Evolutionary conservation across 2,329 filamentous ascomycete genomes (phyloP).

Genomic region (Trichoderma breve): DNA sequence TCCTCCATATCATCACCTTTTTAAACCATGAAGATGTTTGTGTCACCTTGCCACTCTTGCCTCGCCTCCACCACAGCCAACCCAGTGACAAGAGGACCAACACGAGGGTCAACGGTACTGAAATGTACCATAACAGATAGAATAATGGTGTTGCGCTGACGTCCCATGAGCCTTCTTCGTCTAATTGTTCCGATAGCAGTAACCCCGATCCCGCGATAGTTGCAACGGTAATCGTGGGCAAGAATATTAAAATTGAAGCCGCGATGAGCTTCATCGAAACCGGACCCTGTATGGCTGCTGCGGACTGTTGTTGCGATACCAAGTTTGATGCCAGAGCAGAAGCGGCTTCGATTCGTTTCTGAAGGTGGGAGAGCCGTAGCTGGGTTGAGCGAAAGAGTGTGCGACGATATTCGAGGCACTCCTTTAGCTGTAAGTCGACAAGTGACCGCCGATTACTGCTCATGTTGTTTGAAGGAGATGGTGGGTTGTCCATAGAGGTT

Average conservation of each 20-base stretch:
- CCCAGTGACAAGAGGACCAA: slow-evolving; percentile 27
- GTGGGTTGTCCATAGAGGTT: background rate
- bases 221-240: slow-evolving; percentile 38
- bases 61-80: slow-evolving; percentile 33
- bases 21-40: background rate
- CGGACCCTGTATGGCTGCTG: slow-evolving; percentile 35
- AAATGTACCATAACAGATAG: slow-evolving; percentile 33
- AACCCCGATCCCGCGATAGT: slow-evolving; percentile 33
- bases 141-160: slow-evolving; percentile 30
- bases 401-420: slow-evolving; percentile 32
- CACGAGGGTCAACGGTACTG: slow-evolving; percentile 30
- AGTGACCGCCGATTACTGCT: slow-evolving; percentile 16
- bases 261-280: slow-evolving; percentile 40
- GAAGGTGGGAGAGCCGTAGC: slow-evolving; percentile 35
- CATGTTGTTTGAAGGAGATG: background rate
- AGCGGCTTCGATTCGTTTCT: slow-evolving; percentile 36
- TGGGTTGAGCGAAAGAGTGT: slow-evolving; percentile 38
- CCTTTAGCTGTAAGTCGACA: slow-evolving; percentile 28
- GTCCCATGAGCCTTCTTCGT: slow-evolving; percentile 26
- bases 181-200: slow-evolving; percentile 25
- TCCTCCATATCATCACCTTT: background rate
- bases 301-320: slow-evolving; percentile 38
- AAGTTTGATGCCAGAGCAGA: slow-evolving; percentile 38
- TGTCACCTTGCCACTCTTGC: slow-evolving; percentile 17
- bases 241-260: slow-evolving; percentile 38